These are phyloP conservation scores for Nemania bipapillata DNA, from an alignment of 2,329 filamentous ascomycete species.

Conservation along the genomic window DNA sequence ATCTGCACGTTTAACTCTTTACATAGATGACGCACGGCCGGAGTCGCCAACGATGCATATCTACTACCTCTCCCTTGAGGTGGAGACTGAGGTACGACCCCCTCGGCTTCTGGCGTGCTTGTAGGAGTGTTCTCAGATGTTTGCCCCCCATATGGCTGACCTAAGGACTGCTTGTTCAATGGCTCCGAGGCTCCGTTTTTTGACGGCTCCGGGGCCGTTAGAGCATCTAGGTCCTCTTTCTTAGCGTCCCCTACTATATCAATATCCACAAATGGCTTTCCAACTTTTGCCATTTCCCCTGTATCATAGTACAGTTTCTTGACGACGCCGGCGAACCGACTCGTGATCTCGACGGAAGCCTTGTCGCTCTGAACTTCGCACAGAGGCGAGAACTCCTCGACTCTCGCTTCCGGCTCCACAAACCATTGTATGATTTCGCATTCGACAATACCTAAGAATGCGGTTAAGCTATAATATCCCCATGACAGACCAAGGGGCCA, in stretches of 20 bases:
- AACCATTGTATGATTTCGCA: conserved; percentile 99
- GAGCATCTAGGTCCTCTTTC: conserved; percentile 64
- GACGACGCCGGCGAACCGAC: conserved; percentile 91
- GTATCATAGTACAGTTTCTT: conserved; percentile 96
- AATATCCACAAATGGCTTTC: conserved; percentile 93
- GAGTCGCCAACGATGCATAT: conserved; percentile 82
- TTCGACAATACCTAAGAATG: conserved; percentile 85
- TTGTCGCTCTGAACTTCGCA: conserved; percentile 99
- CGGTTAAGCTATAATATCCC: conserved; percentile 27
- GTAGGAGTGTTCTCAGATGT: conserved; percentile 18
- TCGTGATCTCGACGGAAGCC: conserved; percentile 89
- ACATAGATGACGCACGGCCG: conserved; percentile 87
- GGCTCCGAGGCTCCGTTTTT: conserved; percentile 47
- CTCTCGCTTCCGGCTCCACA: conserved; percentile 90
- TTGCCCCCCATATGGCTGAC: conserved; percentile 37
- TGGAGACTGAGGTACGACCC: conserved; percentile 37
- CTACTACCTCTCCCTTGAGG: conserved; percentile 67
- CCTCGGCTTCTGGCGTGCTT: conserved; percentile 30
- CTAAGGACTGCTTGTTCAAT: conserved; percentile 42
- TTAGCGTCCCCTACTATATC: conserved; percentile 84
- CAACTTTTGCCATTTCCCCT: conserved; percentile 95
- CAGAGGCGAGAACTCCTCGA: conserved; percentile 97
- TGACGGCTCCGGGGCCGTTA: conserved; percentile 52
- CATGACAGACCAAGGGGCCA: conserved; percentile 34
- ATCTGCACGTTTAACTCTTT: conserved; percentile 85